A percentile compares a stretch with the other conserved stretches of the same genome.
phyloP scores from a whole-genome alignment of 352 stramenopile species.

The Globisporangium okanoganense region DNA sequence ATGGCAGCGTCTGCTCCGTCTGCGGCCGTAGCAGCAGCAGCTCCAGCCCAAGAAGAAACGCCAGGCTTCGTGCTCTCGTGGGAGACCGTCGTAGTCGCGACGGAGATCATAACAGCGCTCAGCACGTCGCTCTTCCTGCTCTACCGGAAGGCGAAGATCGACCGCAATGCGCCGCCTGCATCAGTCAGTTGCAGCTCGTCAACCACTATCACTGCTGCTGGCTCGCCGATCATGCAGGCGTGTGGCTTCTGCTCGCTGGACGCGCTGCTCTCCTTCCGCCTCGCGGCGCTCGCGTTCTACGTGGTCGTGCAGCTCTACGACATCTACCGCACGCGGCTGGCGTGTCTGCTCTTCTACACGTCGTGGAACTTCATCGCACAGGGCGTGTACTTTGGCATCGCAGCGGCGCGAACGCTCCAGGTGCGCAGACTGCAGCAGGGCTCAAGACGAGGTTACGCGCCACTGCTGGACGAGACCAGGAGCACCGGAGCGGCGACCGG shows the following conservation, averaged over 20 bases:
- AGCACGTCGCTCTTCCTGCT: conserved; percentile 44
- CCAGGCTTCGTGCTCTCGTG: conserved; percentile 27
- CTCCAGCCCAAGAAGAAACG: not conserved
- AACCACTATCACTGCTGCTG: no score
- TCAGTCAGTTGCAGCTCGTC: no score
- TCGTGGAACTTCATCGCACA: conserved; percentile 87
- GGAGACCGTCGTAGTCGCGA: conserved; percentile 46
- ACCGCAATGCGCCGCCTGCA: no score
- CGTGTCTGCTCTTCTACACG: conserved; percentile 74
- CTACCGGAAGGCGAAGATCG: conserved; percentile 24
- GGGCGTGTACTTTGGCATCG: conserved; percentile 49
- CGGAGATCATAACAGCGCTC: conserved; percentile 42
- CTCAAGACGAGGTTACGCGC: conserved; percentile 22
- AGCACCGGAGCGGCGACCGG: conserved; percentile 1
- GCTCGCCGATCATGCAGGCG: conserved; percentile 38
- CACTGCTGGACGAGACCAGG: conserved; percentile 39
- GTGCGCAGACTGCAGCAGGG: conserved; percentile 17
- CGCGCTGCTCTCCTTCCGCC: conserved; percentile 36
- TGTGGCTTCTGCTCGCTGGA: conserved; percentile 38
- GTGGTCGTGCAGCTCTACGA: conserved; percentile 54
- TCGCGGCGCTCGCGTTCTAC: conserved; percentile 42
- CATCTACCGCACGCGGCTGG: conserved; percentile 38
- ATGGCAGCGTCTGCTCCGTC: not conserved
- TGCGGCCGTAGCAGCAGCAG: not conserved
- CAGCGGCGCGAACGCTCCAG: conserved; percentile 27